Base-by-base conservation (phyloP, 2,329 filamentous ascomycete species). In the Epichloe scottii region DNA sequence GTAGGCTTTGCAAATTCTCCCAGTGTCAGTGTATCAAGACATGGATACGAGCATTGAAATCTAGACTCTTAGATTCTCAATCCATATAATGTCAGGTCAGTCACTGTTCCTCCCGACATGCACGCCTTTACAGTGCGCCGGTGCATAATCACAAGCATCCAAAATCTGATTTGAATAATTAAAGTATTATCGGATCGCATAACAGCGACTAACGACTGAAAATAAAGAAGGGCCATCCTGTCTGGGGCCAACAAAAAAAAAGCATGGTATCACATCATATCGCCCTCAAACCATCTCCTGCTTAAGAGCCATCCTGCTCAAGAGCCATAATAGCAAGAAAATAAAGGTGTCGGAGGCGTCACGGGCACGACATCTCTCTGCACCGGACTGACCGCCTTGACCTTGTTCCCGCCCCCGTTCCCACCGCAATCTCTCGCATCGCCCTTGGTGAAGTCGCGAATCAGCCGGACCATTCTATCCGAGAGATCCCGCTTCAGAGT, bases 291-390 rank as follows among this genome's bases (percentile, higher is more conserved):
- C 37, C 12, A 19, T 30, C 10, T 30, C 10, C 10, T 30, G 26
- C 11, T 23, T 34, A 51, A 43, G 44, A 12, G 7, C 39, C 45
- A 33, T 51, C n/a, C 26, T 30, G 26, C 11, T 23, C 40, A 51
- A 43, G 44, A 12, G 7, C 39, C 45, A 33, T 51, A 51, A 33
- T 51, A 51, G 21, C 50, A 51, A 23, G 50, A 37, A 37, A 51
- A 51, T 7, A 51, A n/a, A 4, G 50, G 45, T 26, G 33, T 39
- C 33, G 50, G 44, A n/a, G 50, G 17, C 37, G 44, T 26, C 50
- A 43, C 8, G 4, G 33, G 17, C 11, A 34, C 39, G 7, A 34
- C 45, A n/a, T 26, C 39, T 23, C 34, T 41, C 19, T 23, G 45
- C 17, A 51, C 12, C 14, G 45, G 44, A 5, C 26, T 43, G 5